A percentile compares a stretch with the other conserved stretches of the same genome.
phyloP scores from a whole-genome alignment of 441 rosid genomes.

The Pelargonium cotyledonis region DNA sequence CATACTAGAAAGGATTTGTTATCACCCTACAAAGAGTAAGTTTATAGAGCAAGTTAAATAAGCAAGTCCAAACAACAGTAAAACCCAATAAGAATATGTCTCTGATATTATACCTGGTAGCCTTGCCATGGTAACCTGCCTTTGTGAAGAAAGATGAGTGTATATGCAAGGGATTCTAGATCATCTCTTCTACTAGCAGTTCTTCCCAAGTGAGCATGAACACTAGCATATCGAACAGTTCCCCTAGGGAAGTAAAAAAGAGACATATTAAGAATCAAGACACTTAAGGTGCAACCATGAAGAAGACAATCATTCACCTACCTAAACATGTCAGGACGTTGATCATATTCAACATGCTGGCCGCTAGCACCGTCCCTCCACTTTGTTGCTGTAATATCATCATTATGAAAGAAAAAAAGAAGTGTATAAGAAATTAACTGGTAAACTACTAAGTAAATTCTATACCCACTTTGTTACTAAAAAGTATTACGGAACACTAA shows the following conservation, averaged over 20 bases:
- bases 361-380: slow-evolving; percentile 84
- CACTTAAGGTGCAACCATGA: background rate
- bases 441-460: background rate
- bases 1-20: slow-evolving; percentile 93
- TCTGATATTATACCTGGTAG: slow-evolving; percentile 56
- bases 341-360: slow-evolving; percentile 89
- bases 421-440: slow-evolving; percentile 6
- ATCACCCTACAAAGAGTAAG: slow-evolving; percentile 52
- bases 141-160: slow-evolving; percentile 78
- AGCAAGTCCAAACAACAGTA: slow-evolving; percentile 10
- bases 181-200: slow-evolving; percentile 98
- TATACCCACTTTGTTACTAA: background rate
- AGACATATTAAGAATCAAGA: slow-evolving; percentile 15
- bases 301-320: slow-evolving; percentile 24
- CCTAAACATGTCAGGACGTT: slow-evolving; percentile 99
- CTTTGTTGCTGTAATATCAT: slow-evolving; percentile 69
- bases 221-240: too few relatives aligned
- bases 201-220: slow-evolving; percentile 92
- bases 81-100: background rate
- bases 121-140: slow-evolving; percentile 99
- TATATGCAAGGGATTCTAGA: slow-evolving; percentile 95
- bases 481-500: background rate
- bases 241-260: slow-evolving; percentile 24
- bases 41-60: background rate
- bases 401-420: slow-evolving; percentile 11